phyloP scores from a whole-genome alignment of 225 moss, liverwort and hornwort genomes.

The Straminergon stramineum region DNA sequence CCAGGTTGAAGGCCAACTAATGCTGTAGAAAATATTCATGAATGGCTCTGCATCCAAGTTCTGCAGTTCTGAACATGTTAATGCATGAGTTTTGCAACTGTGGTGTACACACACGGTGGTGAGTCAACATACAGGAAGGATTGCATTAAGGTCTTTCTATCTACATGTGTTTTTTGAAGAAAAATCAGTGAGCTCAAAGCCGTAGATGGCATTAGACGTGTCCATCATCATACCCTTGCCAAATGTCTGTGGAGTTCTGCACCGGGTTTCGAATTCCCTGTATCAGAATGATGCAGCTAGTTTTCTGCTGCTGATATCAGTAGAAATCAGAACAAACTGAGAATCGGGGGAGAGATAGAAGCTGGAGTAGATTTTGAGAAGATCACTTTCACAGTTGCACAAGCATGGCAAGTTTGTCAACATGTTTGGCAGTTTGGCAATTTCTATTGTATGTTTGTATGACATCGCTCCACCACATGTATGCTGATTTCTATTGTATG shows the following conservation, averaged over 20 bases:
- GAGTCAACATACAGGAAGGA: not conserved
- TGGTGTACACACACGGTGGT: not conserved
- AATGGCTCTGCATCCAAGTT: not conserved
- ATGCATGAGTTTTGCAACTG: not conserved
- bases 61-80: not conserved
- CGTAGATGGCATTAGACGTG: not conserved
- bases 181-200: not conserved
- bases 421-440: no score
- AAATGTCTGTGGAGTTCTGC: not conserved
- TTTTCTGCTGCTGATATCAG: not conserved
- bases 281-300: not conserved
- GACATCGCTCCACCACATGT: no score
- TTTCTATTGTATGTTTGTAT: no score
- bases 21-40: not conserved
- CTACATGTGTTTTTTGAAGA: not conserved
- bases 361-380: not conserved
- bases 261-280: not conserved
- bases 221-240: not conserved
- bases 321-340: not conserved
- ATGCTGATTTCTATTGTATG: conserved; percentile 1
- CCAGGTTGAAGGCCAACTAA: not conserved
- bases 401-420: not conserved
- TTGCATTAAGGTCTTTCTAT: not conserved
- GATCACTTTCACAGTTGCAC: not conserved
- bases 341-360: conserved; percentile 5